These are phyloP conservation scores for Penicillium simplicissimum DNA, from an alignment of 495 filamentous ascomycete species.

Conservation along the genomic window DNA sequence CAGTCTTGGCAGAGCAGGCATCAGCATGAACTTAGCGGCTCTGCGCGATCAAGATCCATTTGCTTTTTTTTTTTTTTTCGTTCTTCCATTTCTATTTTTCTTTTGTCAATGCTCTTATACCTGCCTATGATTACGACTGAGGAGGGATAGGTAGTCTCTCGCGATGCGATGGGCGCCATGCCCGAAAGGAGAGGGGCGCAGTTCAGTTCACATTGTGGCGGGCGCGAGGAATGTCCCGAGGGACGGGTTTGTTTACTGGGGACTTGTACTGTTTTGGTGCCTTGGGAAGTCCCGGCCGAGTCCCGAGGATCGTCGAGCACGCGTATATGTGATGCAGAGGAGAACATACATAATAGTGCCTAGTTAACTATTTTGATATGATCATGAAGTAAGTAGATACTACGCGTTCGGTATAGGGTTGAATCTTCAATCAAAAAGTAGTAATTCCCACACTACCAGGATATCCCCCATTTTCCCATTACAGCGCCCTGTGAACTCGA, in stretches of 20 bases:
- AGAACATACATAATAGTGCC: no score
- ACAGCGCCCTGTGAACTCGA: slow-evolving; percentile 46
- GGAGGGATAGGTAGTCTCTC: background rate
- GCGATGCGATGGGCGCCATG: slow-evolving; percentile 3
- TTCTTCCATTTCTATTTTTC: background rate
- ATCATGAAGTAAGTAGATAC: no score
- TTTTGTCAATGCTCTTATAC: background rate
- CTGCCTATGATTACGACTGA: background rate
- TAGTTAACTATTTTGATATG: no score
- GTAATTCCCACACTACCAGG: slow-evolving; percentile 41
- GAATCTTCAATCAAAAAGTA: slow-evolving; percentile 19
- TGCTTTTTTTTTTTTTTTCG: no score
- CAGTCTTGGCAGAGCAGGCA: background rate
- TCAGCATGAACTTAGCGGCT: background rate
- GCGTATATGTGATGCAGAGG: no score
- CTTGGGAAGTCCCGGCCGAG: background rate
- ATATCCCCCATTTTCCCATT: slow-evolving; percentile 47
- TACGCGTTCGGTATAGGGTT: background rate
- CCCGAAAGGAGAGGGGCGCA: no score
- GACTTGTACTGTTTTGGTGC: background rate
- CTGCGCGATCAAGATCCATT: background rate
- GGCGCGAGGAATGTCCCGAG: slow-evolving; percentile 6
- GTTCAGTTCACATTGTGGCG: background rate
- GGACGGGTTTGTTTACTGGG: background rate
- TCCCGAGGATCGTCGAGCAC: no score